phyloP scores from a whole-genome alignment of 2,329 filamentous ascomycete species.

The Diplodia scrobiculata region DNA sequence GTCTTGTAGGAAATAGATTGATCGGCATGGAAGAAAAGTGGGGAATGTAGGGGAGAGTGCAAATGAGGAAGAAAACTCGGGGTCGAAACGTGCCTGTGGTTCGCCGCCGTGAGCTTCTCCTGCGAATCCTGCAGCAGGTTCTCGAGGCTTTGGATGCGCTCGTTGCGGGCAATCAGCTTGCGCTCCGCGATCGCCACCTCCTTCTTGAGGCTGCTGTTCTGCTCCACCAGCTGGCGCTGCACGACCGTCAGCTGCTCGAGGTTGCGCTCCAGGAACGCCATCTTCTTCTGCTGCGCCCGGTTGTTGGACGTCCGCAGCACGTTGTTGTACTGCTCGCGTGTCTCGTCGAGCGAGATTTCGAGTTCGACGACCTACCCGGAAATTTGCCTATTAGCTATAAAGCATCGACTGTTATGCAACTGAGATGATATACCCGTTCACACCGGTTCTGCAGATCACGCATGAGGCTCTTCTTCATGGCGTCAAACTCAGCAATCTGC shows the following conservation, averaged over 20 bases:
- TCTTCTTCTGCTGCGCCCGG: slow-evolving; percentile 99
- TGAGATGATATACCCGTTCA: slow-evolving; percentile 66
- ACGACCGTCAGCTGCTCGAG: slow-evolving; percentile 97
- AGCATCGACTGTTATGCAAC: slow-evolving; percentile 29
- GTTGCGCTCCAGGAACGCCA: slow-evolving; percentile 98
- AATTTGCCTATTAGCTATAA: slow-evolving; percentile 26
- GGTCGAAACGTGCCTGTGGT: slow-evolving; percentile 75
- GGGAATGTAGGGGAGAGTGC: slow-evolving; percentile 23
- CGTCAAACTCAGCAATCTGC: slow-evolving; percentile 97
- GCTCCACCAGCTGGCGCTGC: slow-evolving; percentile 94
- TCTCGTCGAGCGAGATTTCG: slow-evolving; percentile 96
- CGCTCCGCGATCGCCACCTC: slow-evolving; percentile 98
- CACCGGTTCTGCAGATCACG: slow-evolving; percentile 97
- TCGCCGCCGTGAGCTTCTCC: slow-evolving; percentile 95
- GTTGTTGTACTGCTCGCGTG: slow-evolving; percentile 98
- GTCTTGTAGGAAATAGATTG: slow-evolving; percentile 29
- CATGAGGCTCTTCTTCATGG: slow-evolving; percentile 99
- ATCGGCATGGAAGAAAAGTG: slow-evolving; percentile 27
- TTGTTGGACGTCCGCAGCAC: slow-evolving; percentile 96
- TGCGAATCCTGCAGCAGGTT: slow-evolving; percentile 92
- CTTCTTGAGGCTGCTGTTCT: slow-evolving; percentile 96
- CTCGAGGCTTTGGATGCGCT: slow-evolving; percentile 93
- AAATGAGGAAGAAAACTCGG: slow-evolving; percentile 28
- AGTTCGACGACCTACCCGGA: slow-evolving; percentile 73
- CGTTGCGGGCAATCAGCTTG: slow-evolving; percentile 93